Percentiles rank a stretch among this genome's conserved stretches.
Conservation (phyloP, 2,329 filamentous ascomycete species). For the Ambrosiella cleistominuta region DNA sequence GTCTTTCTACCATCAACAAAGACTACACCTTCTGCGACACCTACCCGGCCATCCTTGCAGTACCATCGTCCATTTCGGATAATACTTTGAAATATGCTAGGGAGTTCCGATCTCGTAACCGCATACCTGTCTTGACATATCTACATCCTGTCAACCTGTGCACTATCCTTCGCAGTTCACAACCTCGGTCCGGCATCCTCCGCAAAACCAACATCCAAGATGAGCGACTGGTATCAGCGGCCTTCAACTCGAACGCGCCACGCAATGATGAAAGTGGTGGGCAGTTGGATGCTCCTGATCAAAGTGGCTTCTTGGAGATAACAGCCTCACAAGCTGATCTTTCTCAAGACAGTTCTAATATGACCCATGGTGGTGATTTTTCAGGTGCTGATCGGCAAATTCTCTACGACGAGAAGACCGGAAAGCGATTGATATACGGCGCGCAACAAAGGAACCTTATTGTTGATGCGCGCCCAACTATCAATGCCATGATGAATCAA, state of each 20-base stretch:
- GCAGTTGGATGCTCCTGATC: not conserved
- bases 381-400: conserved; percentile 1
- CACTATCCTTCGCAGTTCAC: conserved; percentile 85
- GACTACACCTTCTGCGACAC: conserved; percentile 87
- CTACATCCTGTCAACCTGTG: conserved; percentile 95
- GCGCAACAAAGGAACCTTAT: conserved; percentile 89
- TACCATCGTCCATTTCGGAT: conserved; percentile 85
- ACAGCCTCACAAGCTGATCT: not conserved
- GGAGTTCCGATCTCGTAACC: conserved; percentile 69
- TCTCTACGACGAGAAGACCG: conserved; percentile 40
- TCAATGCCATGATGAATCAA: conserved; percentile 91
- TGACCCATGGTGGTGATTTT: not conserved
- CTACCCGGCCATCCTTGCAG: conserved; percentile 70
- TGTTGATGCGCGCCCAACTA: conserved; percentile 81
- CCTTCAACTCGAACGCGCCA: conserved; percentile 55
- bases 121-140: conserved; percentile 81
- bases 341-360: not conserved
- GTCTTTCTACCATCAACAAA: conserved; percentile 73
- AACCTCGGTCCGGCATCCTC: conserved; percentile 72
- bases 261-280: conserved; percentile 19
- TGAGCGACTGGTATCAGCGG: conserved; percentile 80
- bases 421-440: conserved; percentile 58
- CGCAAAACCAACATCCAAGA: conserved; percentile 88
- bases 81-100: conserved; percentile 89
- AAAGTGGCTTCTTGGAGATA: conserved; percentile 6